These are phyloP conservation scores for Edaphochlamys debaryana DNA, from an alignment of 139 green algal genomes.

Conservation along the genomic window DNA sequence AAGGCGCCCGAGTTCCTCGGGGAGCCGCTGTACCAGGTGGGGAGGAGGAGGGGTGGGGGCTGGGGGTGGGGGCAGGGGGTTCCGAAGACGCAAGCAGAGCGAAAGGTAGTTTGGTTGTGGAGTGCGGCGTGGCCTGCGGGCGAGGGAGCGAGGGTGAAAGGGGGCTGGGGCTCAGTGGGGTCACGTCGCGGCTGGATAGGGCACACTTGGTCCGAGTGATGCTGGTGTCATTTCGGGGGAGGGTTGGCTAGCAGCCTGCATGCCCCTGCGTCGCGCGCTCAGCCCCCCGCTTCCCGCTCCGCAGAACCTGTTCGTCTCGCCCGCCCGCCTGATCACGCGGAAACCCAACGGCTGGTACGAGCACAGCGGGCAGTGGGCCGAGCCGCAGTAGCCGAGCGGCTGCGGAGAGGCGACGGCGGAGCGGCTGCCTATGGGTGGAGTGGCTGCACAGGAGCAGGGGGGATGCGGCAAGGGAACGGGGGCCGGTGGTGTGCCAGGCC, in stretches of 20 bases:
- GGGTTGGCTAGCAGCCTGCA: too few species aligned
- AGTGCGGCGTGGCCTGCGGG: neutral
- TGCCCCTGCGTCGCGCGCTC: too few species aligned
- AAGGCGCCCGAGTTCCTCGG: slow-evolving; percentile 68
- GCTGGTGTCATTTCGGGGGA: too few species aligned
- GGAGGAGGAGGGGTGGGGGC: neutral
- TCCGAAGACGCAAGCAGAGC: neutral
- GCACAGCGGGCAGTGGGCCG: slow-evolving; percentile 46
- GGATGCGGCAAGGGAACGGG: too few species aligned
- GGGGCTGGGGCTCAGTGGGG: neutral
- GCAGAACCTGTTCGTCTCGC: slow-evolving; percentile 84
- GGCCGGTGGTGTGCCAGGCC: too few species aligned
- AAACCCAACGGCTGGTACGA: slow-evolving; percentile 78
- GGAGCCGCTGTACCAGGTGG: slow-evolving; percentile 56
- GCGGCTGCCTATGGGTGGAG: too few species aligned
- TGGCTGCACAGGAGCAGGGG: too few species aligned
- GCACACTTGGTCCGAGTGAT: too few species aligned
- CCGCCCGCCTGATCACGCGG: slow-evolving; percentile 78
- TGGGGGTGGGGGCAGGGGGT: neutral
- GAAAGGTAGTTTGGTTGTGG: neutral
- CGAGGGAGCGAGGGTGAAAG: neutral
- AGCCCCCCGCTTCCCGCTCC: too few species aligned
- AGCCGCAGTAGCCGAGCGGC: too few species aligned
- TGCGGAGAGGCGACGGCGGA: too few species aligned
- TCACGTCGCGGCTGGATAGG: too few species aligned